Conservation (phyloP, 768 basidiomycete species). For the Trametes elegans region DNA sequence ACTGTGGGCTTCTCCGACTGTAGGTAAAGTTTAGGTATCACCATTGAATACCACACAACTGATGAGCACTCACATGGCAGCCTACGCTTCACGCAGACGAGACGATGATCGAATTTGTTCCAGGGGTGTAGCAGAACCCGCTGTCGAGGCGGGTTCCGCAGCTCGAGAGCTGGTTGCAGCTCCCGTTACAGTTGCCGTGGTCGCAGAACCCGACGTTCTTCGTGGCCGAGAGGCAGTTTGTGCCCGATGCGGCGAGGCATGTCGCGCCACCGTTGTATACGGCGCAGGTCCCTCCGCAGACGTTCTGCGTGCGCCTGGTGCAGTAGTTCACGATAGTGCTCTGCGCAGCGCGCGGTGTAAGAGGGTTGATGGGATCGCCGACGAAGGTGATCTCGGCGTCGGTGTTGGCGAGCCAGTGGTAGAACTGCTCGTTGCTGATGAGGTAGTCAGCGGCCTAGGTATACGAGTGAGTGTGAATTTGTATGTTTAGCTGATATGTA, state of each 20-base stretch:
- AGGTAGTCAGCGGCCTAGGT: neutral
- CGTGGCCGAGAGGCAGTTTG: neutral
- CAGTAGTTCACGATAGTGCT: neutral
- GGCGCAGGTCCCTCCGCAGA: neutral
- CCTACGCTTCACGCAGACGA: conserved; percentile 77
- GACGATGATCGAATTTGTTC: conserved; percentile 36
- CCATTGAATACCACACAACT: too few species aligned
- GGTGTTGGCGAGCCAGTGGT: neutral
- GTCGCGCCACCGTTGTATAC: neutral
- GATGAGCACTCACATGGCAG: too few species aligned
- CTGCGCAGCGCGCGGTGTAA: neutral
- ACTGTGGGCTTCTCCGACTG: too few species aligned
- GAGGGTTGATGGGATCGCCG: neutral
- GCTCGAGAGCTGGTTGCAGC: neutral
- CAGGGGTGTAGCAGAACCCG: conserved; percentile 1
- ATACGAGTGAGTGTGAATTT: neutral
- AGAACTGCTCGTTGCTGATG: neutral
- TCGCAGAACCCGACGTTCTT: neutral
- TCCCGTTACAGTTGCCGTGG: neutral
- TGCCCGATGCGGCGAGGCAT: neutral
- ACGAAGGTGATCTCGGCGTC: neutral
- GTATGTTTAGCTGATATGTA: too few species aligned
- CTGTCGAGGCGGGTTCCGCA: neutral
- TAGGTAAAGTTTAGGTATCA: too few species aligned
- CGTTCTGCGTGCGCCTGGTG: neutral